Percentiles rank a stretch among this genome's conserved stretches.
Evolutionary conservation across 148 eudicot species (phyloP).

Genomic region (Chenopodium formosanum): DNA sequence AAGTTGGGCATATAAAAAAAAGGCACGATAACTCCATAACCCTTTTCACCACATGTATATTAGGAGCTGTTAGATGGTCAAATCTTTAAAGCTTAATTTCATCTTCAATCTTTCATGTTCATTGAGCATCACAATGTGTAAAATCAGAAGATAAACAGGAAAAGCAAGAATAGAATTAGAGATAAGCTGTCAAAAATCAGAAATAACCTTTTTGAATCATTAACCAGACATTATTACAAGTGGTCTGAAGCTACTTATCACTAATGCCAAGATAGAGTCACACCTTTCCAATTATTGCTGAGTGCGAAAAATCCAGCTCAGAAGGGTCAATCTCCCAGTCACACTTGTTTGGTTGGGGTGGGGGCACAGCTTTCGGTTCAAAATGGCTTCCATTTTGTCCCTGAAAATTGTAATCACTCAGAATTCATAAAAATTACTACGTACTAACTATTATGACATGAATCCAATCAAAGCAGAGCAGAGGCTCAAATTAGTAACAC

Average conservation of each 20-base stretch:
- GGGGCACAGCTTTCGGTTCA: constrained; percentile 84
- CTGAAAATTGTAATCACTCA: constrained; percentile 40
- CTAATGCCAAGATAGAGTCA: constrained; percentile 20
- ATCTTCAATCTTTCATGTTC: neutral
- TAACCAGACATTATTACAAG: neutral
- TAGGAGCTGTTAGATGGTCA: neutral
- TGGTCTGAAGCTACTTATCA: neutral
- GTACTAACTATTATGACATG: neutral
- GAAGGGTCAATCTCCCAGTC: constrained; percentile 97
- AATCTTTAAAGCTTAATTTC: neutral
- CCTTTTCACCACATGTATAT: neutral
- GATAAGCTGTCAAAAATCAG: neutral
- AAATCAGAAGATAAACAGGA: neutral
- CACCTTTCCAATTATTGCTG: constrained; percentile 84
- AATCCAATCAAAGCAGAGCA: neutral
- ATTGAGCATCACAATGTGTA: neutral
- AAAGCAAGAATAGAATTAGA: neutral
- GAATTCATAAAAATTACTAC: neutral
- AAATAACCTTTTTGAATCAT: neutral
- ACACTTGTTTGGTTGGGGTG: constrained; percentile 87
- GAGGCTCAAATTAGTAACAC: constrained; percentile 8
- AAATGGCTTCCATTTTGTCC: constrained; percentile 99
- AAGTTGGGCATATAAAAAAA: neutral
- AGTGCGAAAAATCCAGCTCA: constrained; percentile 83
- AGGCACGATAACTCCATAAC: too few relatives aligned